Conservation (phyloP, 164 flowering plant genomes). For the Chloranthus sessilifolius region DNA sequence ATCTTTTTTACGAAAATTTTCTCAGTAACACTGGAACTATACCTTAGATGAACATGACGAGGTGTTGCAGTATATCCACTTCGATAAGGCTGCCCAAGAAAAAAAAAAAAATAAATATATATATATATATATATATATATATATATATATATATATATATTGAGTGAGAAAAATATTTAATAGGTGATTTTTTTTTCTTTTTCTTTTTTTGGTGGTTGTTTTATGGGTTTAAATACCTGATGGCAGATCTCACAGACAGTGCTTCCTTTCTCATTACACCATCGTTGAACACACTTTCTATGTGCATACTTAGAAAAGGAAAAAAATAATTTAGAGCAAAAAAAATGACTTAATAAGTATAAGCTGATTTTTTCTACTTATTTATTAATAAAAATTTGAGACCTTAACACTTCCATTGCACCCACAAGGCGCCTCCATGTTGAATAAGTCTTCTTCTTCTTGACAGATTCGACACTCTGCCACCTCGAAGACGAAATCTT, state of each 20-base stretch:
- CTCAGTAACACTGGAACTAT: too few species aligned
- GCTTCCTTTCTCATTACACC: slow-evolving; percentile 20
- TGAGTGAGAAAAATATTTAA: neutral
- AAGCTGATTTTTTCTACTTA: neutral
- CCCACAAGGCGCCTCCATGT: neutral
- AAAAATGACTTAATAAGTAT: neutral
- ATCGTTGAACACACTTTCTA: slow-evolving; percentile 15
- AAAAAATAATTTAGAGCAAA: neutral
- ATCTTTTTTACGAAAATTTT: too few species aligned
- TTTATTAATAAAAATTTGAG: neutral
- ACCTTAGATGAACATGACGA: neutral
- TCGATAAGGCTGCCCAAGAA: neutral
- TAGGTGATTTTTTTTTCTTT: neutral
- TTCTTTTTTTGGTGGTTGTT: neutral
- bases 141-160: neutral
- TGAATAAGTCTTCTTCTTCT: neutral
- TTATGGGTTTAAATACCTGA: neutral
- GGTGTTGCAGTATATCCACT: neutral
- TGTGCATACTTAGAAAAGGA: slow-evolving; percentile 12
- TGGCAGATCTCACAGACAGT: slow-evolving; percentile 17
- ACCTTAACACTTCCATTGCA: neutral
- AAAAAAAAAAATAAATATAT: neutral
- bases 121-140: neutral
- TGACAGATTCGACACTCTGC: neutral
- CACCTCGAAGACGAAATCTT: neutral